Conservation (phyloP, 2,329 filamentous ascomycete genomes). For the Knoxdaviesia proteae region DNA sequence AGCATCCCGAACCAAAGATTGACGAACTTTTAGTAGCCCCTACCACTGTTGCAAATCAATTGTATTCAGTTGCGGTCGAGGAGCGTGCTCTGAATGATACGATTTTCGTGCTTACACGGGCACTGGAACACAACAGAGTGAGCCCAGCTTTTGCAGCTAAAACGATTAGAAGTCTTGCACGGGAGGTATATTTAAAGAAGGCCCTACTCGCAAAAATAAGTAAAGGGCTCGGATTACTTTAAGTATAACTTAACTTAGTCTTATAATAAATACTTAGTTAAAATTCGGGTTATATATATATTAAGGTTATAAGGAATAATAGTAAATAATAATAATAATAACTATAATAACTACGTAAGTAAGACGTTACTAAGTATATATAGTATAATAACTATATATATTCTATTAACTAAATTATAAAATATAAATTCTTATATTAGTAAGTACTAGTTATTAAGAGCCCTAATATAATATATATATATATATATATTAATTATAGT, state of each 20-base stretch:
- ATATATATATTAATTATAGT: too few relatives aligned
- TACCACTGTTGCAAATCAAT: conserved; percentile 77
- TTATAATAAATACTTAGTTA: background rate
- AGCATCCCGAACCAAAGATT: conserved; percentile 50
- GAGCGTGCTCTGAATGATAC: conserved; percentile 73
- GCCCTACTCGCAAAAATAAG: too few relatives aligned
- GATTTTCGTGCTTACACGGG: conserved; percentile 60
- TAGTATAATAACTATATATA: too few relatives aligned
- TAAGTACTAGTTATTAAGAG: too few relatives aligned
- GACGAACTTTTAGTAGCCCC: conserved; percentile 88
- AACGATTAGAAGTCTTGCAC: conserved; percentile 50
- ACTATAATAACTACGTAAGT: too few relatives aligned
- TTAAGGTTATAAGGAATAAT: background rate
- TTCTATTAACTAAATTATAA: too few relatives aligned
- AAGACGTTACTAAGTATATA: too few relatives aligned
- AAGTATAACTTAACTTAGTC: background rate
- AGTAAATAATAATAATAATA: too few relatives aligned
- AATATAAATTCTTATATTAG: too few relatives aligned
- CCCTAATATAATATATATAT: too few relatives aligned
- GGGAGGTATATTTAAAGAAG: conserved; percentile 23
- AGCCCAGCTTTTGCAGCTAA: conserved; percentile 56
- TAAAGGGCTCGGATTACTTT: background rate
- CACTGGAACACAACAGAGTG: conserved; percentile 52
- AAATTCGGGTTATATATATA: background rate
- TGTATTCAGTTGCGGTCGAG: conserved; percentile 77